Conservation (phyloP, 805 yeast species). For the Candida nemodendra region DNA sequence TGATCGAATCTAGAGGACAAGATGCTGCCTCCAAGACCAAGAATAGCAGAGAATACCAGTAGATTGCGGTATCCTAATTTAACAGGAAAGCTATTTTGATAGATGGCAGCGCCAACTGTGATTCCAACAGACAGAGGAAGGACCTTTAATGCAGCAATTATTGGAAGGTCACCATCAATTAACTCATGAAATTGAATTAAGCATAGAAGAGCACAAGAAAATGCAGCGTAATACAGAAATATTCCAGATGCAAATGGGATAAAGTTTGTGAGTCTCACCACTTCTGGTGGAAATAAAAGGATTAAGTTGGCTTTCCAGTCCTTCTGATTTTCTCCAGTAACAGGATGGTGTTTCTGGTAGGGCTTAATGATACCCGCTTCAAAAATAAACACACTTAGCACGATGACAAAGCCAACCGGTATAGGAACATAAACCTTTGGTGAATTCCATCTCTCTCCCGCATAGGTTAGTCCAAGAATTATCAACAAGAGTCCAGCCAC, state of each 20-base stretch:
- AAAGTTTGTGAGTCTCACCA: constrained; percentile 21
- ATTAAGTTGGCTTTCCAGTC: constrained; percentile 20
- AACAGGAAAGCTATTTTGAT: constrained; percentile 6
- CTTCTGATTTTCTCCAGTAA: no score
- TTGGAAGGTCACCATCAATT: constrained; percentile 29
- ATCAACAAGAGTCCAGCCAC: constrained; percentile 38
- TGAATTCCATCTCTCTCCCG: constrained; percentile 41
- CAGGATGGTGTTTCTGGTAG: constrained; percentile 6
- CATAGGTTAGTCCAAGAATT: constrained; percentile 45
- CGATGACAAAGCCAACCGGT: constrained; percentile 36
- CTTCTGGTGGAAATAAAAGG: constrained; percentile 23
- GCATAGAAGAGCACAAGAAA: constrained; percentile 4
- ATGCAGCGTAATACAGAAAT: constrained; percentile 9
- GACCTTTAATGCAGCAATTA: constrained; percentile 37
- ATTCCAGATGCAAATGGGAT: constrained; percentile 11
- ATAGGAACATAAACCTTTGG: constrained; percentile 43
- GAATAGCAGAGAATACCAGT: constrained; percentile 11
- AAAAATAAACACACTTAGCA: constrained; percentile 28
- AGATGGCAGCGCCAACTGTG: constrained; percentile 27
- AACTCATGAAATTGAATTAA: constrained; percentile 26
- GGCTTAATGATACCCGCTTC: constrained; percentile 28
- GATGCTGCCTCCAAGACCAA: constrained; percentile 15
- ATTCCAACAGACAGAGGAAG: constrained; percentile 36
- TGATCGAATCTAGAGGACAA: constrained; percentile 24
- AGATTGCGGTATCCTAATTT: constrained; percentile 23